Evolutionary conservation across 2,329 filamentous ascomycete genomes (phyloP).

Genomic region (Aureobasidium lini): DNA sequence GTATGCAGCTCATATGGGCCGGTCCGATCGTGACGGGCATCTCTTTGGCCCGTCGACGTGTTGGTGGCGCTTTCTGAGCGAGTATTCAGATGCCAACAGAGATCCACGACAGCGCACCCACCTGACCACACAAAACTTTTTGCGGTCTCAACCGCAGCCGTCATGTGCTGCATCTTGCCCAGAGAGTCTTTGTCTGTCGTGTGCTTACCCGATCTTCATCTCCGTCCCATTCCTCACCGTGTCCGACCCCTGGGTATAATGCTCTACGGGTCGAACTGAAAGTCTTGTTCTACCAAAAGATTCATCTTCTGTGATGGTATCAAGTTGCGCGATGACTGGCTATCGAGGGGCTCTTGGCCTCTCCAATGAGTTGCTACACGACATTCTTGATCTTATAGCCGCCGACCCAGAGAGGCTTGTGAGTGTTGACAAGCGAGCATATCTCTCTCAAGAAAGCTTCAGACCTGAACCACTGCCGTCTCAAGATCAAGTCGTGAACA

Average conservation of each 20-base stretch:
- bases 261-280: neutral
- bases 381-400: slow-evolving; percentile 45
- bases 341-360: slow-evolving; percentile 27
- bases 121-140: slow-evolving; percentile 7
- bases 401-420: slow-evolving; percentile 45
- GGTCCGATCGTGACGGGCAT: slow-evolving; percentile 5
- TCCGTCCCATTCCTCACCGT: neutral
- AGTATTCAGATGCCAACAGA: slow-evolving; percentile 6
- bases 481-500: slow-evolving; percentile 36
- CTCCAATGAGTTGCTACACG: slow-evolving; percentile 44
- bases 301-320: neutral
- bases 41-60: neutral
- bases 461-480: slow-evolving; percentile 36
- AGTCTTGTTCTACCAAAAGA: neutral
- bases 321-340: neutral
- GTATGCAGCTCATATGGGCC: slow-evolving; percentile 4
- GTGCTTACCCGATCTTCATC: neutral
- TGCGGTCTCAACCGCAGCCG: neutral
- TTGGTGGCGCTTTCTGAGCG: slow-evolving; percentile 5
- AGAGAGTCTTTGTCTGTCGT: slow-evolving; percentile 3
- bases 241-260: neutral
- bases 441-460: slow-evolving; percentile 47
- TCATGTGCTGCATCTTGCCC: slow-evolving; percentile 9
- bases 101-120: slow-evolving; percentile 9
- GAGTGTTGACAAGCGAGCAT: slow-evolving; percentile 42